Evolutionary conservation across 2,329 filamentous ascomycete genomes (phyloP), one percentile per base, ranked within the genome.

Genomic region (Arthrobotrys entomopaga): DNA sequence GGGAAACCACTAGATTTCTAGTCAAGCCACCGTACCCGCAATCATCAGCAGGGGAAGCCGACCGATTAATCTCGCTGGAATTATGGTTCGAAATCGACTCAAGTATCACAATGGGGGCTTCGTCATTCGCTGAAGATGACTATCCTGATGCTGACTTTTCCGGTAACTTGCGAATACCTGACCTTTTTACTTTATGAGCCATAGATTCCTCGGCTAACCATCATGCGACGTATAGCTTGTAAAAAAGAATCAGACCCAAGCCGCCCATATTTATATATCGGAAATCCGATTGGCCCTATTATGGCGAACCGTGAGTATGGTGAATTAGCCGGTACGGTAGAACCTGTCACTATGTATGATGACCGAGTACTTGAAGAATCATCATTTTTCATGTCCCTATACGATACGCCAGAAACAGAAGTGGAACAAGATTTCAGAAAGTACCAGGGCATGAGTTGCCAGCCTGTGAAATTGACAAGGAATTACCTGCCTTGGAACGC

Each of bases 401-500:
- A 72, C 20, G 48, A 72, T 20, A 13, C 22, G 13, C n/a, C 16
- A 15, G 67, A 72, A 22, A 56, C 59, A 13, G 59, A 65, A 22
- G 38, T 65, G 3, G 59, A 65, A 13, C 29, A 49, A 6, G 67
- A 72, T 10, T 54, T 65, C 22, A 29, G 67, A 26, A n/a, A 48
- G 11, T 72, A 65, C 24, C 19, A 50, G 3, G 46, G 38, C 11
- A 60, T 65, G 60, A 72, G 67, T 15, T 72, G 59, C 34, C 67
- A 72, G 24, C 16, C 59, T 0, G 67, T 72, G 10, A 60, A 52
- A 7, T 54, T 72, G 11, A 42, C 56, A 5, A 34, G 67, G 29
- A 48, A 65, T 11, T 72, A 65, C 20, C 10, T 72, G 20, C 59
- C 60, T 10, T 72, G 67, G 67, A 72, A 72, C 54, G 54, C 67